Evolutionary conservation across 192 early-diverging fungal species (phyloP), one percentile per base, ranked within the genome.

Genomic region (Linderina pennispora): DNA sequence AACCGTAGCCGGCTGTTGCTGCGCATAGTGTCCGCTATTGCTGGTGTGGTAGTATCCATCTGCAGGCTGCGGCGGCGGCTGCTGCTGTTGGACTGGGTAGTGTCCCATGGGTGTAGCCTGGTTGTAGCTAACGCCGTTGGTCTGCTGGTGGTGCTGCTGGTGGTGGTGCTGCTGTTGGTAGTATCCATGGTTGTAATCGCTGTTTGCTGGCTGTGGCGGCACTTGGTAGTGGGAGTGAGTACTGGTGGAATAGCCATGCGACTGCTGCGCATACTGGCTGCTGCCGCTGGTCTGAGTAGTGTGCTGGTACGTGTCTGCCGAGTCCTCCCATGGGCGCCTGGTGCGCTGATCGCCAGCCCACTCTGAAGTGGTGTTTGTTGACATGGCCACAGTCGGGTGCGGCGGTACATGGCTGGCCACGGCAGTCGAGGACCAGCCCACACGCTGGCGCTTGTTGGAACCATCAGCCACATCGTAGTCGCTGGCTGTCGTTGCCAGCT

Each of bases 361-460:
- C 28, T 31, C 6, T 31, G 28, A 5, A 8, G 40, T 6, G 11
- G 7, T 3, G 34, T 22, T 19, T 48, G 36, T 7, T 48, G 40
- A 0, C 31, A n/a, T n/a, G n/a, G n/a, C n/a, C n/a, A n/a, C n/a
- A n/a, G n/a, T n/a, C n/a, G n/a, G 51, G 16, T 46, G 36, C 5
- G 37, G 25, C 21, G 22, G 26, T 8, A 46, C 20, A 1, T 48
- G 16, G n/a, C 33, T 23, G 16, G 55, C 24, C 67, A 55, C 59
- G 22, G 45, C 43, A n/a, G 43, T 39, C 3, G 61, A 47, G n/a
- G 48, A 43, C 35, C 50, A 60, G 28, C 50, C 42, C 43, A 60
- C 25, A 25, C 67, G 51, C 45, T 71, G 67, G 10, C 67, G 51
- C 51, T 71, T 71, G 28, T 31, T 31, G 28, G n/a, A n/a, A n/a